Evolutionary conservation across 75 land plant species (phyloP).

Genomic region (Cunninghamia lanceolata): DNA sequence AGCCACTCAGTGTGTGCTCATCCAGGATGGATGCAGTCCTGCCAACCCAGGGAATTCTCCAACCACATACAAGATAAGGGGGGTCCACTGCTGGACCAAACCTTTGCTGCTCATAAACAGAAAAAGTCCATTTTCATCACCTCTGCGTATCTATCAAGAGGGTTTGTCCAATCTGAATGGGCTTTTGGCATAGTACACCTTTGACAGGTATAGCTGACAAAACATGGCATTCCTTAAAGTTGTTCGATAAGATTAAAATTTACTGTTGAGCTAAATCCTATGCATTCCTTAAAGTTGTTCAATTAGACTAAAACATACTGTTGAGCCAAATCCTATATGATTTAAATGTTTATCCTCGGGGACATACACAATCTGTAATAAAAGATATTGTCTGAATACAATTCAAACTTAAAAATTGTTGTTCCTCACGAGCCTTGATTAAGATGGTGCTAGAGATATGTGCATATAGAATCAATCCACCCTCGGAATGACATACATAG

Average conservation of each 20-base stretch:
- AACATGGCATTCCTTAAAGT: neutral
- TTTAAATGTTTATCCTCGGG: neutral
- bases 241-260: neutral
- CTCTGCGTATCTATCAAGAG: too few relatives aligned
- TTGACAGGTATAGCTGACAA: neutral
- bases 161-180: too few relatives aligned
- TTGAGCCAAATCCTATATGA: neutral
- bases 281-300: neutral
- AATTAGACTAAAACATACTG: neutral
- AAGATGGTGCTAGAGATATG: neutral
- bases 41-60: too few relatives aligned
- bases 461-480: neutral
- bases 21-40: too few relatives aligned
- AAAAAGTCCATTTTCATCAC: too few relatives aligned
- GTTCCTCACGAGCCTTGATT: too few relatives aligned
- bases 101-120: too few relatives aligned
- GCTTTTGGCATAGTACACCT: neutral
- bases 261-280: neutral
- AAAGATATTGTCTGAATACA: neutral
- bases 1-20: too few relatives aligned
- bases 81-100: too few relatives aligned
- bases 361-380: neutral
- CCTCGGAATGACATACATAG: neutral
- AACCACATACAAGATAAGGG: too few relatives aligned
- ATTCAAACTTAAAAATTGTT: neutral